These are phyloP conservation scores for Neurospora africana DNA, from an alignment of 495 filamentous ascomycete species.

Conservation along the genomic window DNA sequence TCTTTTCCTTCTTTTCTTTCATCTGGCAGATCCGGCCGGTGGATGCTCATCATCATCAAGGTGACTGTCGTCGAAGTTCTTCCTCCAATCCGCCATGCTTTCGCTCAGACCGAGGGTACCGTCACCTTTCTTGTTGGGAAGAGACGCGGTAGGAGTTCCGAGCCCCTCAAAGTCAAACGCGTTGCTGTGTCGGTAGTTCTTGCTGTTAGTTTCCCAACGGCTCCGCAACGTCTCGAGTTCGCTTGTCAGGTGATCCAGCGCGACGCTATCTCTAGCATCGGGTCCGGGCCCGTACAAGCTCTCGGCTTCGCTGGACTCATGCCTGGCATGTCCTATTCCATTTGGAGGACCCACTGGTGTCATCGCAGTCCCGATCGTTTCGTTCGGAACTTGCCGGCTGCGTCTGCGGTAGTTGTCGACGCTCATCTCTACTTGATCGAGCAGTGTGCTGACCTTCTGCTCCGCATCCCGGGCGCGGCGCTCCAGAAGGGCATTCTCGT, in stretches of 20 bases:
- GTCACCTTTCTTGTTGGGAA: conserved; percentile 31
- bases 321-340: conserved; percentile 39
- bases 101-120: conserved; percentile 46
- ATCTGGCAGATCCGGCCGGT: neutral
- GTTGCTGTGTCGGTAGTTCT: conserved; percentile 81
- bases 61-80: conserved; percentile 44
- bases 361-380: conserved; percentile 7
- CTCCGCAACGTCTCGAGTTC: conserved; percentile 81
- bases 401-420: conserved; percentile 90
- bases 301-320: conserved; percentile 47
- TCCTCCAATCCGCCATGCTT: conserved; percentile 65
- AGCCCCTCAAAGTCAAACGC: conserved; percentile 68
- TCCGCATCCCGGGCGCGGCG: conserved; percentile 79
- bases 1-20: neutral
- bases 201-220: conserved; percentile 94
- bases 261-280: conserved; percentile 63
- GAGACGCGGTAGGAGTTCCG: conserved; percentile 19
- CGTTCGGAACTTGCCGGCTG: conserved; percentile 27
- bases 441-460: conserved; percentile 78
- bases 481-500: conserved; percentile 71
- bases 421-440: conserved; percentile 86
- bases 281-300: conserved; percentile 32
- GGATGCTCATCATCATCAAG: conserved; percentile 7
- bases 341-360: neutral
- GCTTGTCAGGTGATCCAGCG: conserved; percentile 79